Conservation (phyloP, 345 rosid species). For the Schrenkiella parvula region DNA sequence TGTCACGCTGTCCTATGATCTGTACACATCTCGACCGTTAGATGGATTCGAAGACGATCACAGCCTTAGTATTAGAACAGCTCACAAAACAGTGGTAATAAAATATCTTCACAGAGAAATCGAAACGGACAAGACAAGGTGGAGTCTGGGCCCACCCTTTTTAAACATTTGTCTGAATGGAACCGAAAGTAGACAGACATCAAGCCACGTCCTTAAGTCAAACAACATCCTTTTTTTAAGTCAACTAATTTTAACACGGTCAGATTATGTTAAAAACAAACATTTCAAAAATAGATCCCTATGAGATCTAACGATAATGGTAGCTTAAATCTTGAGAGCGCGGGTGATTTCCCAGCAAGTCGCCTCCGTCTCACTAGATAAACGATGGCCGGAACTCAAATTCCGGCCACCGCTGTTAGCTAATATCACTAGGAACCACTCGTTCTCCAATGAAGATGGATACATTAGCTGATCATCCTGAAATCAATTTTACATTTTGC, state of each 20-base stretch:
- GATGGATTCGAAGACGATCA: neutral
- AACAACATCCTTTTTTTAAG: neutral
- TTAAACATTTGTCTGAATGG: neutral
- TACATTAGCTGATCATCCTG: constrained; percentile 93
- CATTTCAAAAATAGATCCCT: neutral
- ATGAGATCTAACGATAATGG: neutral
- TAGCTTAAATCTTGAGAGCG: constrained; percentile 46
- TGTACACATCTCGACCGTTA: neutral
- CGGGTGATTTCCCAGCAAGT: constrained; percentile 84
- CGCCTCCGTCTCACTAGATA: constrained; percentile 18
- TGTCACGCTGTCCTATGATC: constrained; percentile 1
- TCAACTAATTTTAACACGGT: neutral
- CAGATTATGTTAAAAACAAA: neutral
- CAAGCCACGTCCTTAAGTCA: constrained; percentile 2
- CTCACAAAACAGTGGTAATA: neutral
- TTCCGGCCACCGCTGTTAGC: constrained; percentile 44
- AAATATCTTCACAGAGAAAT: neutral
- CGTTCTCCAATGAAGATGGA: constrained; percentile 71
- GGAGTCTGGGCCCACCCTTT: neutral
- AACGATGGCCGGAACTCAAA: constrained; percentile 13
- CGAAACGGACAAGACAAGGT: constrained; percentile 4
- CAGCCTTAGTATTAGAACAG: neutral
- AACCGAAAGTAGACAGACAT: neutral
- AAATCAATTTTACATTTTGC: neutral
- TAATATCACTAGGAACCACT: constrained; percentile 66